A percentile compares a stretch with the other conserved stretches of the same genome.
These are phyloP conservation scores for Bruguiera hainesii DNA, from an alignment of 441 rosid species.

Conservation along the genomic window DNA sequence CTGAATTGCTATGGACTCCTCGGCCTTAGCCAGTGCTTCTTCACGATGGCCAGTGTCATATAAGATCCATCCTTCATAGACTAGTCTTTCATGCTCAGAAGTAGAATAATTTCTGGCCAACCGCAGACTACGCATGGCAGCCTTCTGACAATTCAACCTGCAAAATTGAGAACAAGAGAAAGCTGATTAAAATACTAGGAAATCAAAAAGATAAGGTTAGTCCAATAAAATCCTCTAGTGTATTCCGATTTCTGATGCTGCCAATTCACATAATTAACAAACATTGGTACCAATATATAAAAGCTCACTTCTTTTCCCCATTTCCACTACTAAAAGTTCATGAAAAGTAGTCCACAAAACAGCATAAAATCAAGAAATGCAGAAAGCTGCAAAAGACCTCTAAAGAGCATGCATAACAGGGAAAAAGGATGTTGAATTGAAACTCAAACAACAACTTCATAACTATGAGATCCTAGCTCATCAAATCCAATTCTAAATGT, in stretches of 20 bases:
- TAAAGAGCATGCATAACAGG: neutral
- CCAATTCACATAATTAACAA: slow-evolving; percentile 1
- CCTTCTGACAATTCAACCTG: slow-evolving; percentile 95
- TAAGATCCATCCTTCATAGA: slow-evolving; percentile 96
- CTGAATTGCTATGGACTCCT: slow-evolving; percentile 74
- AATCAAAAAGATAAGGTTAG: too few relatives aligned
- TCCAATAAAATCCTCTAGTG: neutral
- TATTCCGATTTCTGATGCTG: slow-evolving; percentile 2
- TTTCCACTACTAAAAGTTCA: neutral
- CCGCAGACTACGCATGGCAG: slow-evolving; percentile 89
- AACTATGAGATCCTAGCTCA: neutral
- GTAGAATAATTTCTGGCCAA: slow-evolving; percentile 84
- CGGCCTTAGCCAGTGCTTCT: slow-evolving; percentile 94
- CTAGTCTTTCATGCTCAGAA: slow-evolving; percentile 81
- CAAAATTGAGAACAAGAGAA: slow-evolving; percentile 19
- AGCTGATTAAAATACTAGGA: neutral
- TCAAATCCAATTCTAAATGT: neutral
- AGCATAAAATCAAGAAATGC: neutral
- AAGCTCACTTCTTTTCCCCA: neutral
- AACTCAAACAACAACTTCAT: neutral
- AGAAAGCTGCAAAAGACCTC: slow-evolving; percentile 2
- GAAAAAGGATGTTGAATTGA: neutral
- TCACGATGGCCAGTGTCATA: slow-evolving; percentile 94
- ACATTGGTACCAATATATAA: neutral
- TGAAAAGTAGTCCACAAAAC: neutral